Conservation (phyloP, 495 filamentous ascomycete genomes). For the Tirmania nivea region DNA sequence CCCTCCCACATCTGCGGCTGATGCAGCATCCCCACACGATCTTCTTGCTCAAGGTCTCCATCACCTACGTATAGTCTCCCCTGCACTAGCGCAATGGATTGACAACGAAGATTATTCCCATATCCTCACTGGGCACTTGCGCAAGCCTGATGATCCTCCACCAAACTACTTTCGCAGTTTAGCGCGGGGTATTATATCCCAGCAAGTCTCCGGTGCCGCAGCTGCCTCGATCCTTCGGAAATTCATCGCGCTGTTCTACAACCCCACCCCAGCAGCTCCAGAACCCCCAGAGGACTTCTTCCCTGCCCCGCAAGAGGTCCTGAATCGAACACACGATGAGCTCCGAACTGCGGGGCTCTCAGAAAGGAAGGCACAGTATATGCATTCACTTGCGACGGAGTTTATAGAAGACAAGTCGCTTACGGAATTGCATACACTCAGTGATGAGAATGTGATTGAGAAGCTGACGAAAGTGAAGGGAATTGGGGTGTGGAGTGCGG, state of each 20-base stretch:
- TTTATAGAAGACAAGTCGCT: constrained; percentile 54
- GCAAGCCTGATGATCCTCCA: no score
- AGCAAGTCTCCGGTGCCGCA: constrained; percentile 85
- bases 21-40: background rate
- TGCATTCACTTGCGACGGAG: constrained; percentile 61
- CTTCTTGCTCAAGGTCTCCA: no score
- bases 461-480: constrained; percentile 69
- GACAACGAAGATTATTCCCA: no score
- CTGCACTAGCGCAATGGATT: no score
- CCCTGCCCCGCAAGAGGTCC: constrained; percentile 55
- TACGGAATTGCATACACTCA: constrained; percentile 47
- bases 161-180: constrained; percentile 60
- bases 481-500: constrained; percentile 73
- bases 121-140: no score
- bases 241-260: constrained; percentile 57
- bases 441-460: constrained; percentile 68
- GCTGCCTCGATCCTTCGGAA: constrained; percentile 69
- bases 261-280: constrained; percentile 3
- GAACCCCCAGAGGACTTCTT: constrained; percentile 27
- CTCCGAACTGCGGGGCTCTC: constrained; percentile 74
- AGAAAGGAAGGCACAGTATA: constrained; percentile 84
- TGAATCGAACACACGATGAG: constrained; percentile 31
- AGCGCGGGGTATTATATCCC: constrained; percentile 70
- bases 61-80: no score
- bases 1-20: background rate